Evolutionary conservation across 2,329 filamentous ascomycete genomes (phyloP).

Genomic region (Tolypocladium ophioglossoides): DNA sequence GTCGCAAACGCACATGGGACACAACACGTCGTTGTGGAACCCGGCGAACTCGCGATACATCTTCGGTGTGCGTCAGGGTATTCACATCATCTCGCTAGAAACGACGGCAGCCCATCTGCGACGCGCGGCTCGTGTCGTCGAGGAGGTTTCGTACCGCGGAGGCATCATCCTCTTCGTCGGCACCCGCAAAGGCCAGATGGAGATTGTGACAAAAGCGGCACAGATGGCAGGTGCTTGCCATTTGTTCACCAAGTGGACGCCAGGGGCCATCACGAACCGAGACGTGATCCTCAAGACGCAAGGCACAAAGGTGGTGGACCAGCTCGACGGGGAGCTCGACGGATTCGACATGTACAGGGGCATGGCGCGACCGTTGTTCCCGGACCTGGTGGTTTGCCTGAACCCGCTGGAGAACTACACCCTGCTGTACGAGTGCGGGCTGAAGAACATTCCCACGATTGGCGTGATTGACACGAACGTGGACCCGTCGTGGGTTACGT

Average conservation of each 20-base stretch:
- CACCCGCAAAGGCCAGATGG: constrained; percentile 71
- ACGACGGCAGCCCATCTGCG: constrained; percentile 79
- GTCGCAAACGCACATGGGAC: constrained; percentile 79
- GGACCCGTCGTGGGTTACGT: constrained; percentile 89
- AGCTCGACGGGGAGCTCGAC: constrained; percentile 48
- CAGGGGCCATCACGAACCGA: constrained; percentile 85
- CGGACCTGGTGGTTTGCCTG: constrained; percentile 84
- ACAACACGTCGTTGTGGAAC: constrained; percentile 88
- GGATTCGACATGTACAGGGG: constrained; percentile 58
- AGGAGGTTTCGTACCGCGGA: constrained; percentile 71
- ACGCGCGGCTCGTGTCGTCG: constrained; percentile 85
- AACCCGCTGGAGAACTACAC: constrained; percentile 91
- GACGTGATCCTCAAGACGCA: constrained; percentile 73
- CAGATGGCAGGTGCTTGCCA: constrained; percentile 71
- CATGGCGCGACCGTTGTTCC: constrained; percentile 58
- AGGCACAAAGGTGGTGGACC: constrained; percentile 64
- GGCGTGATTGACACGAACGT: constrained; percentile 90
- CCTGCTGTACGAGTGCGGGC: constrained; percentile 79
- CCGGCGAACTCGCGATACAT: constrained; percentile 91
- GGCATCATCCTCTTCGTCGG: constrained; percentile 88
- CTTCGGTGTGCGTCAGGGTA: constrained; percentile 74
- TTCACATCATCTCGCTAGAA: constrained; percentile 91
- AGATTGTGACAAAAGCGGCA: constrained; percentile 72
- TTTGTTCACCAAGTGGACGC: constrained; percentile 86
- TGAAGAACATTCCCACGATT: constrained; percentile 85